Percentiles rank a stretch among this genome's conserved stretches.
Conservation (phyloP, 164 flowering plant genomes). For the Liriodendron chinense region DNA sequence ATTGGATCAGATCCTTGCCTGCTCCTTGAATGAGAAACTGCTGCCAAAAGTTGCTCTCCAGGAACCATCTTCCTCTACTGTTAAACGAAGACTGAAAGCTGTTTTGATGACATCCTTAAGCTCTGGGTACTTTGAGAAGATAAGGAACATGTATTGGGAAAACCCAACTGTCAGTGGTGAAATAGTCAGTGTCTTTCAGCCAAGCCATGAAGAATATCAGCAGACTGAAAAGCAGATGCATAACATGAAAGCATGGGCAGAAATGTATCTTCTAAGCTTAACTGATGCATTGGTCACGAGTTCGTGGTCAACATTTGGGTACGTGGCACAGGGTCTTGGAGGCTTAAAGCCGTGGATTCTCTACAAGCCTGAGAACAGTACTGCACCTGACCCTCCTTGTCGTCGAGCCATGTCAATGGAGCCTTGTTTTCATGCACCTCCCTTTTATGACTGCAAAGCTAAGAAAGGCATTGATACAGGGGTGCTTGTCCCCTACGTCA, state of each 20-base stretch:
- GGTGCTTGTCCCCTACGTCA: conserved; percentile 68
- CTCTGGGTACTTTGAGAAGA: conserved; percentile 57
- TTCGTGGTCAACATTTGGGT: conserved; percentile 88
- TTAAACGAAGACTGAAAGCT: conserved; percentile 39
- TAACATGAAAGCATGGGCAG: conserved; percentile 81
- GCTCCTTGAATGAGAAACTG: conserved; percentile 56
- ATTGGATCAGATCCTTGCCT: conserved; percentile 65
- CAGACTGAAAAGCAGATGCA: conserved; percentile 60
- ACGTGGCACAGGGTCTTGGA: conserved; percentile 89
- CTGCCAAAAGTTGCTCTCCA: conserved; percentile 43
- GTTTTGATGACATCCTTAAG: conserved; percentile 66
- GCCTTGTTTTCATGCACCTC: conserved; percentile 94
- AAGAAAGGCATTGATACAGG: conserved; percentile 69
- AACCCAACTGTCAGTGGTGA: conserved; percentile 67
- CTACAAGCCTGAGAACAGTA: conserved; percentile 63
- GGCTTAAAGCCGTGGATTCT: conserved; percentile 85
- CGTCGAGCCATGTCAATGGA: conserved; percentile 75
- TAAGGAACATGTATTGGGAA: conserved; percentile 76
- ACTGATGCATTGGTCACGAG: conserved; percentile 69
- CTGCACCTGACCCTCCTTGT: conserved; percentile 75
- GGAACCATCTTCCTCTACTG: conserved; percentile 14
- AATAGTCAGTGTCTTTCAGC: conserved; percentile 59
- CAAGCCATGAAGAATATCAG: conserved; percentile 76
- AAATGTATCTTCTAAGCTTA: conserved; percentile 78
- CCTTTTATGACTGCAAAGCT: conserved; percentile 81